phyloP scores from a whole-genome alignment of 1,284 basidiomycete species.

The Sporisorium graminicola region DNA sequence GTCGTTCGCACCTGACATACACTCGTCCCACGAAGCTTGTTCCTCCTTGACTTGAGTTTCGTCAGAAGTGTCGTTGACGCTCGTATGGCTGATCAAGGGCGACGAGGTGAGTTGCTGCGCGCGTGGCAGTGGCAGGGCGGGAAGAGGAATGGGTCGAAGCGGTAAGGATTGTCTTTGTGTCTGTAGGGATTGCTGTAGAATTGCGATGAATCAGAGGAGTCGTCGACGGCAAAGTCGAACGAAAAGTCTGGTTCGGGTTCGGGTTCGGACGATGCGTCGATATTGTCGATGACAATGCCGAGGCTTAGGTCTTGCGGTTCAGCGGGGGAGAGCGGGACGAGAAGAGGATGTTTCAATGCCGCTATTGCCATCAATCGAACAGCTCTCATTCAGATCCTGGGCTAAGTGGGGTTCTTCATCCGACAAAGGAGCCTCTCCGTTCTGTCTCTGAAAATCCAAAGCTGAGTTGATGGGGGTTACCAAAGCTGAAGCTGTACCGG shows the following conservation, averaged over 20 bases:
- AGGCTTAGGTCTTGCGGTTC: background rate
- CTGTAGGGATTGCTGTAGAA: slow-evolving; percentile 3
- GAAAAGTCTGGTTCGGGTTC: slow-evolving; percentile 24
- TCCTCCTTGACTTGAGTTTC: background rate
- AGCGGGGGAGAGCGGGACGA: background rate
- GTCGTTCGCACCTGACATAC: slow-evolving; percentile 17
- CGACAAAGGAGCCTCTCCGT: background rate
- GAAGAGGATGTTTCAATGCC: background rate
- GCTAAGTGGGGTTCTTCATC: background rate
- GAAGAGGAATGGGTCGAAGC: slow-evolving; percentile 19
- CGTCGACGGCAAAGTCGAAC: slow-evolving; percentile 4
- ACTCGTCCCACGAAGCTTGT: slow-evolving; percentile 18
- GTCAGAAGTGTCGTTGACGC: background rate
- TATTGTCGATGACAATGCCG: slow-evolving; percentile 1
- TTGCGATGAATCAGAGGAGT: background rate
- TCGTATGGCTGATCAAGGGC: background rate
- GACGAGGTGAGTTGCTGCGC: background rate
- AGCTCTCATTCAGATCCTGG: background rate
- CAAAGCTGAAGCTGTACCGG: background rate
- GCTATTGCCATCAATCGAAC: background rate
- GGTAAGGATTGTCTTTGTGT: background rate
- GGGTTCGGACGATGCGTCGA: slow-evolving; percentile 5
- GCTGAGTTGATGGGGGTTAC: background rate
- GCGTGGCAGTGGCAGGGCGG: slow-evolving; percentile 18
- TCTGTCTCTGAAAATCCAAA: background rate